Base-by-base conservation (phyloP, 2,329 filamentous ascomycete genomes). In the Aureobasidium musti region DNA sequence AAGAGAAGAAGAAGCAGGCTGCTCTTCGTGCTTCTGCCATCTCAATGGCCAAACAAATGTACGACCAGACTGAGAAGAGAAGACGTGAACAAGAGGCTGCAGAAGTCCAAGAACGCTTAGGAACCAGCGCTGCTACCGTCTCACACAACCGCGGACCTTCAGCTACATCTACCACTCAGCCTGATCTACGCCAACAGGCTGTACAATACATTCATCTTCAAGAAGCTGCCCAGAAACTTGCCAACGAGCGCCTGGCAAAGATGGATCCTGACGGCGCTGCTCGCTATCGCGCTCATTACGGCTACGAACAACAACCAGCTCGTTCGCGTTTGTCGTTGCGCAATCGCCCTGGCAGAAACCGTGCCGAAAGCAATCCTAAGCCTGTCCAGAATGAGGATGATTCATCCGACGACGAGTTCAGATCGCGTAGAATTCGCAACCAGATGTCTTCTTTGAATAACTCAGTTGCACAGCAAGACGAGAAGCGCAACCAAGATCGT, bases 11-110 rank as follows among this genome's bases (percentile, higher is more conserved):
- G 68, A 86, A 85, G 67, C 85, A 88, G 52, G 89, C 92, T 70
- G 87, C 88, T 5, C 81, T 96, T 2, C 89, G 89, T 69, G 91
- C 92, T 35, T 94, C 92, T 23, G 92, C 93, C 2, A 82, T 97
- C 3, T 91, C 90, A 13, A 96, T 97, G 92, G 92, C 93, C 7
- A 90, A 89, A 77, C 87, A 89, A 71, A 94, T 97, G 87, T 97
- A 92, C 74, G 85, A 82, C 13, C 43, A 43, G 43, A 81, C 86
- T 39, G 88, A 92, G 71, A 86, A 91, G 69, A 85, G 84, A 68
- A 83, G 83, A 68, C 81, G 84, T 1, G 84, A 87, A 7, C 80
- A 82, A 19, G 67, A 68, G 50, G 65, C 57, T 7, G 49, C 57
- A 11, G 50, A 53, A n/a, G 39, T 57, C 11, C 39, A 53, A 10